A percentile compares a stretch with the other conserved stretches of the same genome.
Conservation (phyloP, 1,139 yeast genomes). For the Zhuliangozyma blackwelliae region DNA sequence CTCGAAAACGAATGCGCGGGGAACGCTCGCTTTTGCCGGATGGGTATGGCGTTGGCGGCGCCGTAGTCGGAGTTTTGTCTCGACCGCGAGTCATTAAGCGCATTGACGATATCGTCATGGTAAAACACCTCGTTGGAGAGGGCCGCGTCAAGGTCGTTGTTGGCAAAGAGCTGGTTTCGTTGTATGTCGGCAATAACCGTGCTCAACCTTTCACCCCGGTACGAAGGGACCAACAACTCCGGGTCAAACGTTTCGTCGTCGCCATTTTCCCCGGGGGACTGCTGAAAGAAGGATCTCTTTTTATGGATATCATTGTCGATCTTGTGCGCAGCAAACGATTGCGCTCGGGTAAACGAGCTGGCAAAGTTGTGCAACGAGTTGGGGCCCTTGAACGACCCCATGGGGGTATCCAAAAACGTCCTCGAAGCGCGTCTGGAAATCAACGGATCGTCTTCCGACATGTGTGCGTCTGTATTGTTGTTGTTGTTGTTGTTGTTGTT, state of each 20-base stretch:
- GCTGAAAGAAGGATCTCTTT: slow-evolving; percentile 36
- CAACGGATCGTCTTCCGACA: slow-evolving; percentile 5
- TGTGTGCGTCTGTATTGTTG: not conserved
- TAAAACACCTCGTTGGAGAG: slow-evolving; percentile 35
- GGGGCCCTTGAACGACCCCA: slow-evolving; percentile 46
- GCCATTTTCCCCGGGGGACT: slow-evolving; percentile 12
- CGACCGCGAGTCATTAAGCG: slow-evolving; percentile 27
- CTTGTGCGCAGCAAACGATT: slow-evolving; percentile 41
- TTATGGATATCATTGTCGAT: slow-evolving; percentile 42
- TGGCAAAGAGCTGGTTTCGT: slow-evolving; percentile 25
- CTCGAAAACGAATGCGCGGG: slow-evolving; percentile 37
- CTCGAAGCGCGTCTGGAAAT: slow-evolving; percentile 21
- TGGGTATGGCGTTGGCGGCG: slow-evolving; percentile 19
- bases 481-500: not conserved
- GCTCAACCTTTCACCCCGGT: slow-evolving; percentile 61
- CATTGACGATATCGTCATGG: slow-evolving; percentile 35
- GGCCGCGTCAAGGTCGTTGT: slow-evolving; percentile 13
- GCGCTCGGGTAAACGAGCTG: slow-evolving; percentile 45
- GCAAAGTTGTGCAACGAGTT: slow-evolving; percentile 47
- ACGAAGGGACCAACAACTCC: slow-evolving; percentile 63
- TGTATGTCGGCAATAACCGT: slow-evolving; percentile 40
- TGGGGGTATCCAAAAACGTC: slow-evolving; percentile 33
- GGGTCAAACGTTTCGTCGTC: slow-evolving; percentile 70
- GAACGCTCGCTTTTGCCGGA: slow-evolving; percentile 14
- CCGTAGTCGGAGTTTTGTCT: slow-evolving; percentile 24